These are phyloP conservation scores for Emmonsia crescens DNA, from an alignment of 2,329 filamentous ascomycete genomes.

Conservation along the genomic window DNA sequence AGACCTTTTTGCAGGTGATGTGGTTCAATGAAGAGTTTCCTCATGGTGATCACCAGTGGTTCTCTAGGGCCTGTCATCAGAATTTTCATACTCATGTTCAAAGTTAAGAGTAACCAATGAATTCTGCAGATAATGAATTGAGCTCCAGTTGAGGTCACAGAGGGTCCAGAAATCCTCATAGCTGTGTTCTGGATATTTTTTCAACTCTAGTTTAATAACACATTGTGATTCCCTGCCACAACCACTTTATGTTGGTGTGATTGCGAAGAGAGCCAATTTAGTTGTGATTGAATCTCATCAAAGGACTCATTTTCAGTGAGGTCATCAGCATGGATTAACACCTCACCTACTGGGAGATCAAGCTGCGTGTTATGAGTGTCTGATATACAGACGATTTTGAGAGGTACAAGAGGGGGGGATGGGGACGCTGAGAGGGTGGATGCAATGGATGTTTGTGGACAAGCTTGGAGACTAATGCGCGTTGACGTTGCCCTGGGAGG, in stretches of 20 bases:
- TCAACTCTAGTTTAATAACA: conserved; percentile 16
- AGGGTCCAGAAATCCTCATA: conserved; percentile 7
- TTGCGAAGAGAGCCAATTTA: conserved; percentile 35
- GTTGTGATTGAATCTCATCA: conserved; percentile 28
- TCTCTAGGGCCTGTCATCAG: no score
- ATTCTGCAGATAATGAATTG: conserved; percentile 14
- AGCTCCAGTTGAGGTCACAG: conserved; percentile 14
- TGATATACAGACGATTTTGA: conserved; percentile 25
- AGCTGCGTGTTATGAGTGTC: conserved; percentile 36
- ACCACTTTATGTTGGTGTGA: conserved; percentile 37
- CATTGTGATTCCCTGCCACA: conserved; percentile 40
- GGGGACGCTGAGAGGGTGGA: background rate
- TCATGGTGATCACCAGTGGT: background rate
- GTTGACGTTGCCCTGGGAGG: conserved; percentile 2
- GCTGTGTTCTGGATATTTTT: conserved; percentile 9
- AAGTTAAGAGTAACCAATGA: conserved; percentile 11
- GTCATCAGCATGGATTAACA: conserved; percentile 41
- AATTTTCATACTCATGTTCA: background rate
- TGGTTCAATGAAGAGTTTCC: background rate
- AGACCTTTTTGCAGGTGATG: background rate
- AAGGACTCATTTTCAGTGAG: conserved; percentile 36
- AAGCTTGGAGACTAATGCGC: background rate
- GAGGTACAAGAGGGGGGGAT: background rate
- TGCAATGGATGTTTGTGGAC: background rate
- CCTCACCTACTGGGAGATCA: conserved; percentile 32